Conservation (phyloP, 2,329 filamentous ascomycete species). For the Amauroascus verrucosus region DNA sequence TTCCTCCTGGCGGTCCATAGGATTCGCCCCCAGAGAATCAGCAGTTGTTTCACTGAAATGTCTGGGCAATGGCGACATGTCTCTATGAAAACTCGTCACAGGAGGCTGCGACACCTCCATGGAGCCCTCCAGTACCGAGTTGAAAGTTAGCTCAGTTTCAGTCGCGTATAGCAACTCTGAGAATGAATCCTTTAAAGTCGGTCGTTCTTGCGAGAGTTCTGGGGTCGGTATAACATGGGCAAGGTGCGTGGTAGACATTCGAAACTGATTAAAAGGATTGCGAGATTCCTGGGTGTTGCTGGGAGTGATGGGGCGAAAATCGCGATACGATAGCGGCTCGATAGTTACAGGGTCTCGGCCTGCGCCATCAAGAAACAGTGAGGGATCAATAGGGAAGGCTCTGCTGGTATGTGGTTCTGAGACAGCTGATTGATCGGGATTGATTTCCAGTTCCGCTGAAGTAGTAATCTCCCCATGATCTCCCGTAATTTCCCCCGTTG, state of each 20-base stretch:
- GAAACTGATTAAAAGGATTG: neutral
- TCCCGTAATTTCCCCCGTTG: neutral
- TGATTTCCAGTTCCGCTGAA: neutral
- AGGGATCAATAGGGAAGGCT: neutral
- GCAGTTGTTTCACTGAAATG: neutral
- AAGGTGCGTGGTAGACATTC: neutral
- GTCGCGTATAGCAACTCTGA: neutral
- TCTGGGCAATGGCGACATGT: neutral
- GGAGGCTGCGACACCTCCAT: neutral
- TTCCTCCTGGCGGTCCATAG: neutral
- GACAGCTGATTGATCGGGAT: neutral
- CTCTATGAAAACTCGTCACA: neutral
- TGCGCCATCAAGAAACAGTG: neutral
- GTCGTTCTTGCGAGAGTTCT: conserved; percentile 4
- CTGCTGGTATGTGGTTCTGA: neutral
- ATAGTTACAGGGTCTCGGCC: neutral
- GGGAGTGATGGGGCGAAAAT: conserved; percentile 1
- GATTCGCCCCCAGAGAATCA: too few relatives aligned
- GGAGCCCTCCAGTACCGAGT: neutral
- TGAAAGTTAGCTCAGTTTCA: conserved; percentile 2
- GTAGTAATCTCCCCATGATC: neutral
- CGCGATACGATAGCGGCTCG: neutral
- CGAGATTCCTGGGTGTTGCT: conserved; percentile 9
- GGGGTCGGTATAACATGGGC: conserved; percentile 3
- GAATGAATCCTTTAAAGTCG: neutral